Percentiles rank a stretch among this genome's conserved stretches.
phyloP scores from a whole-genome alignment of 805 yeast genomes.

The Candida maltosa region DNA sequence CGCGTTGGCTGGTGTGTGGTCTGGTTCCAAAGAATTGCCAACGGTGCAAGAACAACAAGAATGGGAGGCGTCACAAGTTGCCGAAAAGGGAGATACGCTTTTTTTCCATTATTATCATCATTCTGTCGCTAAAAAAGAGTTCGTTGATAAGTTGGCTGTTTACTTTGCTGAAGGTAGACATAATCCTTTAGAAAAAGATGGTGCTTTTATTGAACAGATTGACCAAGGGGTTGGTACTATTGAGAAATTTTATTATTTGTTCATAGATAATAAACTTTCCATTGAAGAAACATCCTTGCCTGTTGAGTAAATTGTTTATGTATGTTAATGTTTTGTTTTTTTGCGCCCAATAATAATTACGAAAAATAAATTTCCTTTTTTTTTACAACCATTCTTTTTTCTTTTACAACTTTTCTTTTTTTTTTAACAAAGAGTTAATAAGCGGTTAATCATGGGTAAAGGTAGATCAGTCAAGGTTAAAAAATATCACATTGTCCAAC shows the following conservation, averaged over 20 bases:
- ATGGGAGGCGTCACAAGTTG: conserved; percentile 28
- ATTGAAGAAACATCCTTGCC: conserved; percentile 20
- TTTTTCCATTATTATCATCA: conserved; percentile 34
- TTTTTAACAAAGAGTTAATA: no score
- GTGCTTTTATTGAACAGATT: conserved; percentile 20
- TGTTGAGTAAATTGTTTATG: no score
- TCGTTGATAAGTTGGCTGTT: conserved; percentile 21
- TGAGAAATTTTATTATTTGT: conserved; percentile 21
- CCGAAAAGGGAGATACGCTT: conserved; percentile 16
- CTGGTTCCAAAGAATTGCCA: conserved; percentile 37
- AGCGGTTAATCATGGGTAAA: no score
- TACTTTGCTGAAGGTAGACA: conserved; percentile 26
- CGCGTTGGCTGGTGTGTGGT: conserved; percentile 56
- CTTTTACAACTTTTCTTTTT: no score
- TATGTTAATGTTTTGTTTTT: no score
- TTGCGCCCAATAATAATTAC: no score
- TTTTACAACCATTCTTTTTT: no score
- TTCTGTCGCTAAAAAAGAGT: conserved; percentile 19
- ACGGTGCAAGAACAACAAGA: conserved; percentile 32
- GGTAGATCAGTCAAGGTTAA: no score
- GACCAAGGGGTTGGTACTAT: conserved; percentile 14
- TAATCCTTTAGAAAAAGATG: conserved; percentile 25
- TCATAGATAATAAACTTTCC: conserved; percentile 18
- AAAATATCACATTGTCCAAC: no score
- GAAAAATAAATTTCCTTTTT: no score